phyloP scores from a whole-genome alignment of 2,329 filamentous ascomycete genomes.

The Blumeria hordei region DNA sequence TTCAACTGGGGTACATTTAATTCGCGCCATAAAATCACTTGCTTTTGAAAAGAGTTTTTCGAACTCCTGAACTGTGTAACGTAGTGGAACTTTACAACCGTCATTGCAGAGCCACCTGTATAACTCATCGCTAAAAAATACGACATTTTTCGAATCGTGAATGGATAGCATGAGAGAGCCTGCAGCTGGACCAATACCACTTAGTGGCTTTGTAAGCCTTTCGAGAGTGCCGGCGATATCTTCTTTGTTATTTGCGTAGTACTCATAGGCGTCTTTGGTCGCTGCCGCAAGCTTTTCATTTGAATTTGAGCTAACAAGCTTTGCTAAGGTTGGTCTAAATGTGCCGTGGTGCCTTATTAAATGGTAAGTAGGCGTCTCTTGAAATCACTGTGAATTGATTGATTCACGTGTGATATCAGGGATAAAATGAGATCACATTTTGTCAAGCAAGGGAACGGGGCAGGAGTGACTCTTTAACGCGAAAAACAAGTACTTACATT shows the following conservation, averaged over 20 bases:
- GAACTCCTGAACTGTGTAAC: constrained; percentile 50
- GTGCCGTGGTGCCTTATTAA: constrained; percentile 26
- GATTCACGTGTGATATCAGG: neutral
- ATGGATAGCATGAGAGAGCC: constrained; percentile 50
- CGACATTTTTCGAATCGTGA: constrained; percentile 29
- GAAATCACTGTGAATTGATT: neutral
- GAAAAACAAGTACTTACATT: constrained; percentile 24
- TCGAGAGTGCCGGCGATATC: constrained; percentile 22
- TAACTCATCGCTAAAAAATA: constrained; percentile 64
- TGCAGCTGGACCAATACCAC: constrained; percentile 57
- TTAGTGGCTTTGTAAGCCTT: constrained; percentile 30
- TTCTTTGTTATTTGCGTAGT: constrained; percentile 19
- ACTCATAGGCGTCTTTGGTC: constrained; percentile 26
- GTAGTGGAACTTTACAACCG: constrained; percentile 28
- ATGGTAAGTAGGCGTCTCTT: constrained; percentile 1
- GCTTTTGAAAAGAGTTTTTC: constrained; percentile 24
- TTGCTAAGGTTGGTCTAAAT: constrained; percentile 35
- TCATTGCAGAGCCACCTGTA: constrained; percentile 44
- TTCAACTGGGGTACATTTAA: constrained; percentile 32
- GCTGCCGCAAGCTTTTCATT: constrained; percentile 20
- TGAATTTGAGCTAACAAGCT: constrained; percentile 30
- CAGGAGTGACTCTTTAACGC: constrained; percentile 2
- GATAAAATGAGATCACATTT: neutral
- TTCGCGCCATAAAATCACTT: constrained; percentile 20
- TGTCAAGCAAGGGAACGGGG: constrained; percentile 1